Percentiles rank a stretch among this genome's conserved stretches.
These are phyloP conservation scores for Suillus plorans DNA, from an alignment of 768 basidiomycete genomes.

Conservation along the genomic window DNA sequence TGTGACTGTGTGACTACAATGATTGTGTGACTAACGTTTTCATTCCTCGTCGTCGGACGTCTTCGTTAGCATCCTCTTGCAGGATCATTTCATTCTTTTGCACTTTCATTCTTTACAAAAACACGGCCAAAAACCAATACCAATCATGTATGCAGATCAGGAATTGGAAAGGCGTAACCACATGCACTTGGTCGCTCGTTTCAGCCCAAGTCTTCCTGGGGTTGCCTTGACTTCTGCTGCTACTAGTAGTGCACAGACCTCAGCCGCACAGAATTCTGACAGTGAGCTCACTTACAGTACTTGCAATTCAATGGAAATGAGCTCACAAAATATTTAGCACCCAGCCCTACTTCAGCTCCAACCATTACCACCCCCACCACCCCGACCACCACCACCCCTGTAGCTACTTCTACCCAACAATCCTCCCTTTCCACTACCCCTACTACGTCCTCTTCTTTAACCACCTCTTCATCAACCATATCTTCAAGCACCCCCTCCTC, in stretches of 20 bases:
- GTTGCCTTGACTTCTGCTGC: not conserved
- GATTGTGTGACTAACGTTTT: no score
- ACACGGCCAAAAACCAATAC: not conserved
- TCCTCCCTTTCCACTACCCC: slow-evolving; percentile 7
- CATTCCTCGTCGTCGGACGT: not conserved
- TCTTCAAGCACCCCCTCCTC: slow-evolving; percentile 2
- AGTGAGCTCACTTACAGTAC: not conserved
- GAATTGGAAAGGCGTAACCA: slow-evolving; percentile 17
- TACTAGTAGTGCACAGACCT: not conserved
- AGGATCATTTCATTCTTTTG: slow-evolving; percentile 19
- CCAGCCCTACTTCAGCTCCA: not conserved
- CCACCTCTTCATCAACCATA: slow-evolving; percentile 1
- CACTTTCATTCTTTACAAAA: slow-evolving; percentile 24
- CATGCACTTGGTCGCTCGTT: slow-evolving; percentile 12
- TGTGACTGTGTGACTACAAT: no score
- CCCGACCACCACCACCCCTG: slow-evolving; percentile 16
- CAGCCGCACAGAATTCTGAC: not conserved
- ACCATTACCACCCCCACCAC: slow-evolving; percentile 12
- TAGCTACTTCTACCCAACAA: not conserved
- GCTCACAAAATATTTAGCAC: not conserved
- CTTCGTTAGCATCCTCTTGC: not conserved
- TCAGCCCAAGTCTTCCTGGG: slow-evolving; percentile 2
- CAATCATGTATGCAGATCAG: slow-evolving; percentile 9
- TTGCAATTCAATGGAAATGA: slow-evolving; percentile 7
- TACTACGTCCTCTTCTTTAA: slow-evolving; percentile 8